A percentile compares a stretch with the other conserved stretches of the same genome.
phyloP scores from a whole-genome alignment of 75 land plant species.

The Cryptomeria japonica region DNA sequence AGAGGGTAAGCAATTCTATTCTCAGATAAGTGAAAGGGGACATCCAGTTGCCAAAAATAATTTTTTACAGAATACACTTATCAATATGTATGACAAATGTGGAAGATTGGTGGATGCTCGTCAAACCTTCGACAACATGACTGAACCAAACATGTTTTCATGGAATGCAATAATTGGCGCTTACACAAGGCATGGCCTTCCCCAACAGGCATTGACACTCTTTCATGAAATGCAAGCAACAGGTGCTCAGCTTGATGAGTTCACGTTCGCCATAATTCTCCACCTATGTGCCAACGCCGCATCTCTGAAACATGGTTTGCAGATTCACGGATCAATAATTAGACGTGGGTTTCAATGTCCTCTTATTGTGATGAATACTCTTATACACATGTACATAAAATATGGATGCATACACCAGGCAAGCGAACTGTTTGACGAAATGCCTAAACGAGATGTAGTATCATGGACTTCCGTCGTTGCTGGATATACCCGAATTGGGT shows the following conservation, averaged over 20 bases:
- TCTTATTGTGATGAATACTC: conserved; percentile 19
- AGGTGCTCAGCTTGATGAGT: conserved; percentile 37
- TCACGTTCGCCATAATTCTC: conserved; percentile 38
- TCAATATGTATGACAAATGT: conserved; percentile 38
- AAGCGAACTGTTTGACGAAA: conserved; percentile 12
- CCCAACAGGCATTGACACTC: conserved; percentile 23
- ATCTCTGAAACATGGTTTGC: conserved; percentile 6
- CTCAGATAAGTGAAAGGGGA: too few relatives aligned
- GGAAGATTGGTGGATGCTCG: conserved; percentile 38
- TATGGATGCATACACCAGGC: conserved; percentile 27
- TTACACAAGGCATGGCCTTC: conserved; percentile 17
- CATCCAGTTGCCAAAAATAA: background rate
- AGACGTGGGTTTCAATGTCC: conserved; percentile 25
- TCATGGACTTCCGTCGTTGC: conserved; percentile 45
- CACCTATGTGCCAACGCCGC: conserved; percentile 16
- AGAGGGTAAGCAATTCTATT: too few relatives aligned
- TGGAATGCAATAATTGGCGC: conserved; percentile 51
- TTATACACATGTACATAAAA: conserved; percentile 44
- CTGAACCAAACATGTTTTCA: conserved; percentile 28
- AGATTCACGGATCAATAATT: conserved; percentile 27
- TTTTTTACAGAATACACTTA: conserved; percentile 5
- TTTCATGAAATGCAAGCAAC: conserved; percentile 32
- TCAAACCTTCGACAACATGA: conserved; percentile 43
- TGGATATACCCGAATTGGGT: conserved; percentile 37
- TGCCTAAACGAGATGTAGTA: conserved; percentile 31